Conservation (phyloP, 371 early-diverging fungal genomes). For the Mucor piriformis region DNA sequence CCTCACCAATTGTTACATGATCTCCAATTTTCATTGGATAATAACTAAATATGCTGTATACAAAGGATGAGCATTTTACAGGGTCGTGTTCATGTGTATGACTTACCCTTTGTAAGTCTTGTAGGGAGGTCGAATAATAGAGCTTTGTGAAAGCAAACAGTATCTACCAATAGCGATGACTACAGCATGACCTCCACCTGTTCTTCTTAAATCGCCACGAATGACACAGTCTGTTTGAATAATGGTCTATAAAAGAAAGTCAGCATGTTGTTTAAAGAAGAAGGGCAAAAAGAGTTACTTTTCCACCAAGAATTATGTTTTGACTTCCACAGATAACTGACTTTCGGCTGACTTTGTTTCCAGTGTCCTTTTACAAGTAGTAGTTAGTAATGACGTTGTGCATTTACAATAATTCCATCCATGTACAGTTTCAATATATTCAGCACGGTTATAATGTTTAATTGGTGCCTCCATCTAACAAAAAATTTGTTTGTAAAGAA, state of each 20-base stretch:
- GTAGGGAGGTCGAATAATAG: conserved; percentile 91
- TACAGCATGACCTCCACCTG: conserved; percentile 85
- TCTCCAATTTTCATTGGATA: conserved; percentile 97
- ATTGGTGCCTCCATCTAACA: conserved; percentile 72
- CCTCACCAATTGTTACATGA: conserved; percentile 89
- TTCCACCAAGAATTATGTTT: conserved; percentile 95
- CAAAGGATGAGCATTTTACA: no score
- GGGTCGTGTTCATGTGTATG: no score
- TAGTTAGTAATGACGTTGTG: no score
- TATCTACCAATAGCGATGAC: conserved; percentile 91
- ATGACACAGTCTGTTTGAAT: conserved; percentile 90
- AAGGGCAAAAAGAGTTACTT: conserved; percentile 55
- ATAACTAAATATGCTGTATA: conserved; percentile 74
- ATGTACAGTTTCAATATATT: conserved; percentile 86
- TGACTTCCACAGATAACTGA: conserved; percentile 91
- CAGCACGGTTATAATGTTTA: conserved; percentile 65
- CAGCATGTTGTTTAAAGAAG: no score
- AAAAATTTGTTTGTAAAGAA: not conserved
- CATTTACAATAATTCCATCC: not conserved
- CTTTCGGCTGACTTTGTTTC: conserved; percentile 92
- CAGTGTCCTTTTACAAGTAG: conserved; percentile 72
- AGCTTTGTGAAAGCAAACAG: conserved; percentile 76
- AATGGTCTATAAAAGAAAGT: conserved; percentile 70
- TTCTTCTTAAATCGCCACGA: conserved; percentile 90
- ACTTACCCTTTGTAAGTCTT: conserved; percentile 95